A percentile compares a stretch with the other conserved stretches of the same genome.
Evolutionary conservation across 2,329 filamentous ascomycete genomes (phyloP).

Genomic region (Nemania serpens): DNA sequence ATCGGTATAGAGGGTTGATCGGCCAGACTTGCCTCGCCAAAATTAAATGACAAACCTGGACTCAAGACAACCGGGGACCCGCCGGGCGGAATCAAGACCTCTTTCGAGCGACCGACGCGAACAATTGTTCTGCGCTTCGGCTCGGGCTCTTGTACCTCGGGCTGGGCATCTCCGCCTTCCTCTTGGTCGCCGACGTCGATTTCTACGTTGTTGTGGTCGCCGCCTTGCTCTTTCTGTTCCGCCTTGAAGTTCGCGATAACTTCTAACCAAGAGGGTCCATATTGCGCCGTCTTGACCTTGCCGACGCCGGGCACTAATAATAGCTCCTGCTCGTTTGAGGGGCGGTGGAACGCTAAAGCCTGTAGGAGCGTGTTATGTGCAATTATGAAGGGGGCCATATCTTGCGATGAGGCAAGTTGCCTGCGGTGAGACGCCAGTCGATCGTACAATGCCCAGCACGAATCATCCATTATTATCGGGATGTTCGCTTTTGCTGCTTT

Average conservation of each 20-base stretch:
- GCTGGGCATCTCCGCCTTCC: no score
- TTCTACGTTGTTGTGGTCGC: background rate
- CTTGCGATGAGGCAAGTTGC: background rate
- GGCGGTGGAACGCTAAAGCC: slow-evolving; percentile 8
- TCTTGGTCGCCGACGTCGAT: background rate
- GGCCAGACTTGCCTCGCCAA: background rate
- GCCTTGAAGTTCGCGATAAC: slow-evolving; percentile 20
- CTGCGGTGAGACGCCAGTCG: slow-evolving; percentile 11
- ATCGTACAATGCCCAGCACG: slow-evolving; percentile 5
- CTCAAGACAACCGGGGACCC: background rate
- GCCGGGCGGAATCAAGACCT: background rate
- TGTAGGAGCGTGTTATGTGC: slow-evolving; percentile 12
- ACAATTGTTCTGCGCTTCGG: slow-evolving; percentile 10
- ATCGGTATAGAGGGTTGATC: background rate
- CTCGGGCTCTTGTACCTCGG: background rate
- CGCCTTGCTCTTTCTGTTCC: slow-evolving; percentile 2
- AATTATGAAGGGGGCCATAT: slow-evolving; percentile 2
- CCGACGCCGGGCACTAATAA: slow-evolving; percentile 15
- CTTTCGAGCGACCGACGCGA: slow-evolving; percentile 3
- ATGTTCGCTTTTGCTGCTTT: background rate
- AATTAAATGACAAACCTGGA: slow-evolving; percentile 5
- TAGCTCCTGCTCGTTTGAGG: slow-evolving; percentile 16
- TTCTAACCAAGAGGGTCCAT: slow-evolving; percentile 19
- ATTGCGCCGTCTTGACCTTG: slow-evolving; percentile 9
- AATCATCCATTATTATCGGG: background rate